A percentile compares a stretch with the other conserved stretches of the same genome.
Evolutionary conservation across 2,329 filamentous ascomycete genomes (phyloP).

Genomic region (Calcarisporium arbuscula): DNA sequence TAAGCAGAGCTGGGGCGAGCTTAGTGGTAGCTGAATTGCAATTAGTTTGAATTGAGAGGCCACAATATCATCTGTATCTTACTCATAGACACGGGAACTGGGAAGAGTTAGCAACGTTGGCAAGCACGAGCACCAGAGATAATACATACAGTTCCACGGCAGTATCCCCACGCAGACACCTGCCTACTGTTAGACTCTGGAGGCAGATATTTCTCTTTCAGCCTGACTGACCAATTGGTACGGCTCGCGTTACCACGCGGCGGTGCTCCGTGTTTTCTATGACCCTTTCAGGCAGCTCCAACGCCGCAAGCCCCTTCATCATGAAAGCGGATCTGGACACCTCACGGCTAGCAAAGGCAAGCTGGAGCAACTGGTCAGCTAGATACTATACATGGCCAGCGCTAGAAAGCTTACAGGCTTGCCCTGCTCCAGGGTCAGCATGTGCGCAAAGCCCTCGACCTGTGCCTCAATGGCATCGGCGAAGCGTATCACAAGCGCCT

Average conservation of each 20-base stretch:
- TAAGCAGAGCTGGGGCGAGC: conserved; percentile 48
- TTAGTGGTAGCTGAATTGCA: conserved; percentile 49
- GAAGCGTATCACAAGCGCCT: conserved; percentile 15
- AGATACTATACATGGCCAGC: conserved; percentile 14
- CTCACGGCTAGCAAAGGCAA: conserved; percentile 27
- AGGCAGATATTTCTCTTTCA: background rate
- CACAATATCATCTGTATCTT: no score
- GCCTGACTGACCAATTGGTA: background rate
- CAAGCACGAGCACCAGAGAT: no score
- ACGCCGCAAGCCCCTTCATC: no score
- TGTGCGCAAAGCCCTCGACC: conserved; percentile 13
- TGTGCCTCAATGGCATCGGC: conserved; percentile 21
- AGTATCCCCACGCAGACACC: conserved; percentile 40
- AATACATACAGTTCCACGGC: conserved; percentile 42
- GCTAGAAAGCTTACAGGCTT: conserved; percentile 16
- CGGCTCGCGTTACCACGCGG: no score
- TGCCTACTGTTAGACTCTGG: conserved; percentile 23
- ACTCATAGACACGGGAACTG: no score
- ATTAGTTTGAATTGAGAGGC: no score
- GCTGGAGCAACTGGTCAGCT: conserved; percentile 14
- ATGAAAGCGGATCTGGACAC: no score
- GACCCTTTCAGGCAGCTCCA: no score
- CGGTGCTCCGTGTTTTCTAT: no score
- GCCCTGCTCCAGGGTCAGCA: conserved; percentile 17
- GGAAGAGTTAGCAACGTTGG: no score